Conservation (phyloP, 495 filamentous ascomycete genomes). For the Aspergillus heteromorphus region DNA sequence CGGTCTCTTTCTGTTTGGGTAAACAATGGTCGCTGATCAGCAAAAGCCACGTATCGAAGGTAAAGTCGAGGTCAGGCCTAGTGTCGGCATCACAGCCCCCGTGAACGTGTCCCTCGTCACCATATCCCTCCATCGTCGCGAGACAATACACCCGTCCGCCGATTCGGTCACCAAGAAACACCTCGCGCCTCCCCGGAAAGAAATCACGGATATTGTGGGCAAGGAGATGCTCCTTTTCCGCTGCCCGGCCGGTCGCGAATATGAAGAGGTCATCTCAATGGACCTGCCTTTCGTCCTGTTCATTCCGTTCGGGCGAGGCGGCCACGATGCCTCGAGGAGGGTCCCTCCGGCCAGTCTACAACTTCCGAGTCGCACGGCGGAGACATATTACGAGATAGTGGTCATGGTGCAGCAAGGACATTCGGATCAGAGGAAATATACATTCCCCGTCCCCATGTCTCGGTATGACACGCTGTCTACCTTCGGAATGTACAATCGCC, state of each 20-base stretch:
- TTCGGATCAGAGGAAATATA: slow-evolving; percentile 78
- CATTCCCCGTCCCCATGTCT: slow-evolving; percentile 84
- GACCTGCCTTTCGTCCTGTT: slow-evolving; percentile 95
- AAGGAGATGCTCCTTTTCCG: slow-evolving; percentile 92
- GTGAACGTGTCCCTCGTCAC: slow-evolving; percentile 90
- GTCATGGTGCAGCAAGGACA: slow-evolving; percentile 91
- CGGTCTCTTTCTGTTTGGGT: background rate
- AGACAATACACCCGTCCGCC: slow-evolving; percentile 94
- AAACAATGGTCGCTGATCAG: background rate
- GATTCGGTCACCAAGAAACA: slow-evolving; percentile 91
- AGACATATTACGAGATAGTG: slow-evolving; percentile 95
- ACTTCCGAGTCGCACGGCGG: slow-evolving; percentile 83
- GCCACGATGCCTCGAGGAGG: slow-evolving; percentile 77
- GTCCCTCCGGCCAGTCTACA: slow-evolving; percentile 92
- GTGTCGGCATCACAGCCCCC: slow-evolving; percentile 74
- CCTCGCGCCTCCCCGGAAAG: slow-evolving; percentile 85
- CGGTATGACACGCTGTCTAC: slow-evolving; percentile 96
- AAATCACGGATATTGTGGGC: slow-evolving; percentile 86
- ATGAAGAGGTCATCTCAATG: slow-evolving; percentile 90
- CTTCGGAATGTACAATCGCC: slow-evolving; percentile 98
- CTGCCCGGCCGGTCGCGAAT: slow-evolving; percentile 74
- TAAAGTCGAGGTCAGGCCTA: slow-evolving; percentile 93
- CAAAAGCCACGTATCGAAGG: slow-evolving; percentile 87
- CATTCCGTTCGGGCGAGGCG: slow-evolving; percentile 88
- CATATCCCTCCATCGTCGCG: slow-evolving; percentile 85